Evolutionary conservation across 495 filamentous ascomycete species (phyloP), one percentile per base, ranked within the genome.

Genomic region (Aspergillus sclerotioniger): DNA sequence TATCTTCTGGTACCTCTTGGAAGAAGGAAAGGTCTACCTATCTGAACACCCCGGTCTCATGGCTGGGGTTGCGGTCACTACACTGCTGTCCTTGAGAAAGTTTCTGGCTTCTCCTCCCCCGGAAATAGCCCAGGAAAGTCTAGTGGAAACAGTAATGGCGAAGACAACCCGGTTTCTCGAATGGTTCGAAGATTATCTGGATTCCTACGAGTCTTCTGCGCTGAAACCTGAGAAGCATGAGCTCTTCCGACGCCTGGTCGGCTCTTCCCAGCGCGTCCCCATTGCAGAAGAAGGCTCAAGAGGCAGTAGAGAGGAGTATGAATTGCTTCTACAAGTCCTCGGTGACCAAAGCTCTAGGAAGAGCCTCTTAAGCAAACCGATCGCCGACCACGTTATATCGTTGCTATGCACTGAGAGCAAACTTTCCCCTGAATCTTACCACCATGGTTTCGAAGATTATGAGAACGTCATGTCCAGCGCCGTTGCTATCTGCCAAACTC

Each of bases 1-100:
- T 0, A 82, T 99, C 32, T 80, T 90, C 43, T 90, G 91, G 74
- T 97, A 96, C 66, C 80, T 99, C 3, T 71, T 98, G 8, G 78
- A 83, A 6, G 75, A 80, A 45, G 92, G 95, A 7, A 79, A 76
- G 16, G 54, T 72, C 19, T 87, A 94, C 66, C 74, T 98, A 25
- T 68, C 63, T 9, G 71, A 82, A 31, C 75, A 78, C 0, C 88
- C 90, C 7, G 83, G 85, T 1, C 96, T 98, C 64, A 77, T 94
- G 48, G 84, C 87, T 41, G 92, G 90, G 0, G 87, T 89, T 56
- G 82, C 87, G 9, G 76, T 95, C 15, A 88, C 90, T 9, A 87
- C 87, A 1, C 73, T 96, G 3, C 82, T 89, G 3, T 89, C 89
- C 0, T 73, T 96, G 15, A 83, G 84, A 50, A 79, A 82, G n/a